Base-by-base conservation (phyloP, 768 basidiomycete genomes). In the Cyathus striatus region DNA sequence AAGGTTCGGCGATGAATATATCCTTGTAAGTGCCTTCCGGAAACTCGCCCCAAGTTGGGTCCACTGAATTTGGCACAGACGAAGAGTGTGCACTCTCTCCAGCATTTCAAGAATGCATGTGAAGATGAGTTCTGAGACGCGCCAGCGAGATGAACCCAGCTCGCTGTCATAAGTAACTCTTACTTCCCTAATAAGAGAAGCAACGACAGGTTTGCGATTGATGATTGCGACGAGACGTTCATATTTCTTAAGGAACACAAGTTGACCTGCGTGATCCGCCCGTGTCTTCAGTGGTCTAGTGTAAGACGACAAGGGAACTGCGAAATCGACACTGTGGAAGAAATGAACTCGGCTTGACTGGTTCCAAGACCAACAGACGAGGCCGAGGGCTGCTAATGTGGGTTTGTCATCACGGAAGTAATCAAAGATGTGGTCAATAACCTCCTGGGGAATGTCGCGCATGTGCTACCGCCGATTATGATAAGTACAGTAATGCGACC, bases 391-490 rank as follows among this genome's bases (percentile, higher is more conserved):
- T 10, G 40, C 33, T 10, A 53, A 50, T 14, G 42, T 42, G 5
- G 16, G 20, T 12, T 14, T 39, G 49, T 55, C 57, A 14, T 55
- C 48, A 18, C 55, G 42, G 17, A 54, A 33, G 23, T 49, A 56
- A 38, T 53, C 50, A 40, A 59, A 38, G 40, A 61, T 40, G 7
- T 37, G 45, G 37, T 59, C 56, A 6, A 55, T 22, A 21, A 61
- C 49, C 41, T 61, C 59, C 37, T 58, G 56, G 1, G 59, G 57
- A 13, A 54, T 43, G 34, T 47, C 44, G 9, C 23, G 38, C 53
- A 56, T 56, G 27, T n/a, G n/a, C n/a, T n/a, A n/a, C n/a, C n/a
- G n/a, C n/a, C n/a, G n/a, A n/a, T n/a, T n/a, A n/a, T n/a, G n/a
- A n/a, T n/a, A n/a, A n/a, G n/a, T n/a, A n/a, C n/a, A n/a, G n/a